A percentile compares a stretch with the other conserved stretches of the same genome.
Evolutionary conservation across 78 protist genomes (phyloP).

Genomic region (Ministeria vibrans): DNA sequence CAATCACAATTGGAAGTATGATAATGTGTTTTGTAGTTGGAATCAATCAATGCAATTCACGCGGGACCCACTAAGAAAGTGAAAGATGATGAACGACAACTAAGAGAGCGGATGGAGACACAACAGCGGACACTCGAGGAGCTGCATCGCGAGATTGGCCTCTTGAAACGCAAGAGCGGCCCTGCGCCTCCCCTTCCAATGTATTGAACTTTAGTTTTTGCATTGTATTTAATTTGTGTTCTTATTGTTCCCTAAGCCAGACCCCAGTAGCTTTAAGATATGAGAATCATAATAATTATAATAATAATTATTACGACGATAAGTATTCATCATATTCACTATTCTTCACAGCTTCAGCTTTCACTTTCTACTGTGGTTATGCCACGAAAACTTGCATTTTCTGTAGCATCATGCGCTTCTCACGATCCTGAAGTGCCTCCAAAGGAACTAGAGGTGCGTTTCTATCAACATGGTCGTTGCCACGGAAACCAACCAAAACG

Average conservation of each 20-base stretch:
- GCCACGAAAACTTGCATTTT: not conserved
- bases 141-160: not conserved
- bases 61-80: not conserved
- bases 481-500: no score
- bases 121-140: not conserved
- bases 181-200: not conserved
- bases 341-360: no score
- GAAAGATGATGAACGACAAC: not conserved
- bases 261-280: not conserved
- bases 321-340: not conserved
- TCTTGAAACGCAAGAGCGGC: not conserved
- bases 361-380: not conserved
- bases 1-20: not conserved
- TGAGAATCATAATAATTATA: not conserved
- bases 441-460: conserved; percentile 19
- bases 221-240: not conserved
- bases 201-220: not conserved
- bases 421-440: conserved; percentile 26
- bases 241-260: not conserved
- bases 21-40: not conserved
- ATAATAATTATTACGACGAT: not conserved
- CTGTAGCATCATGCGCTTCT: not conserved
- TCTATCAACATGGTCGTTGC: no score
- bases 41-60: not conserved
- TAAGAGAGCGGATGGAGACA: not conserved